A percentile compares a stretch with the other conserved stretches of the same genome.
phyloP scores from a whole-genome alignment of 192 early-diverging fungal species.

The Linnemannia elongata region DNA sequence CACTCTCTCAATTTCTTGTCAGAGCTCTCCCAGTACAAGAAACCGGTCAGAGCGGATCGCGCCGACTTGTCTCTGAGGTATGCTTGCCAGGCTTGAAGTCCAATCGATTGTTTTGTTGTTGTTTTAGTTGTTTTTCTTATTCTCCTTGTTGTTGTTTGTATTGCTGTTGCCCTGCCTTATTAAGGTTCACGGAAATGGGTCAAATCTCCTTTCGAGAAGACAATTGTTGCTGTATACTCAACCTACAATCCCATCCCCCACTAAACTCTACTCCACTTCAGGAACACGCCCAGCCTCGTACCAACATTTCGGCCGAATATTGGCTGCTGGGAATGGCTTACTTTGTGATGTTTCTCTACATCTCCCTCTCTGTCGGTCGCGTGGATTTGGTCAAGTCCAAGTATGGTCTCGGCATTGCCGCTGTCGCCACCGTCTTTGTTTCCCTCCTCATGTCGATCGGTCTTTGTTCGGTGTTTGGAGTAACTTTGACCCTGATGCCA shows the following conservation, averaged over 20 bases:
- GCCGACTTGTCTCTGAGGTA: conserved; percentile 45
- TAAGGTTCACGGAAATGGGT: background rate
- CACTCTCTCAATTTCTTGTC: conserved; percentile 10
- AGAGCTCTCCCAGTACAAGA: background rate
- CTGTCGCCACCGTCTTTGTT: conserved; percentile 74
- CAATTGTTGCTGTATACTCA: background rate
- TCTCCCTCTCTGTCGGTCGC: conserved; percentile 73
- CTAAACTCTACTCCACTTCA: background rate
- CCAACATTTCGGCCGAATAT: conserved; percentile 53
- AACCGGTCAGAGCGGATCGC: conserved; percentile 13
- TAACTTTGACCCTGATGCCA: conserved; percentile 70
- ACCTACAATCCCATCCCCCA: background rate
- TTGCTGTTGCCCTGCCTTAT: background rate
- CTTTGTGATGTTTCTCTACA: conserved; percentile 74
- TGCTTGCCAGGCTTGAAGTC: background rate
- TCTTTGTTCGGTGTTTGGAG: conserved; percentile 71
- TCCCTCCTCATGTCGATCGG: conserved; percentile 76
- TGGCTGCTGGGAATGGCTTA: conserved; percentile 70
- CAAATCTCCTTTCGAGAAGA: background rate
- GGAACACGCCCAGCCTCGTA: conserved; percentile 28
- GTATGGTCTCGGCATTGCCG: conserved; percentile 76
- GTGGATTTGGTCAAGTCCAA: conserved; percentile 85
- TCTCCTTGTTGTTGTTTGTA: background rate
- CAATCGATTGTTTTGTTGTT: background rate
- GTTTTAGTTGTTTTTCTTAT: background rate